These are phyloP conservation scores for Penicillium flavigenum DNA, from an alignment of 495 filamentous ascomycete genomes.

Conservation along the genomic window DNA sequence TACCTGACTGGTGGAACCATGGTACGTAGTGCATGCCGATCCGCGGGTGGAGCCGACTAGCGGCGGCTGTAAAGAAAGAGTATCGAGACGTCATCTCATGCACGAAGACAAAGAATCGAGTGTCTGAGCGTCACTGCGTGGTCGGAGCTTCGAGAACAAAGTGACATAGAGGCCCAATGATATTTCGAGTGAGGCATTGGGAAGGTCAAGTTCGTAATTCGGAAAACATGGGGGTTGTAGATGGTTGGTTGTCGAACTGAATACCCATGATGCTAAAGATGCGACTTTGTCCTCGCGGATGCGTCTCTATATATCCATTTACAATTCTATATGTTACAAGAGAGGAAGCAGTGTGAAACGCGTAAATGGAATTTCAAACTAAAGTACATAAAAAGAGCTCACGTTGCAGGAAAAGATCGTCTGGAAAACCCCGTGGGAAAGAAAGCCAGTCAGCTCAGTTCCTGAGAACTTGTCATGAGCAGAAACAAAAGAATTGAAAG, in stretches of 20 bases:
- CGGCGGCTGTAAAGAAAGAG: conserved; percentile 5
- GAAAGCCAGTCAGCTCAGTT: not conserved
- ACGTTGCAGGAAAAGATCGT: not conserved
- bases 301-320: not conserved
- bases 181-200: not conserved
- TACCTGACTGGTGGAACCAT: conserved; percentile 5
- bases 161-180: not conserved
- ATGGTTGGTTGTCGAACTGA: not conserved
- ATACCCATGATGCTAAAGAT: not conserved
- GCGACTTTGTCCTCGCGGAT: not conserved
- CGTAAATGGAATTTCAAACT: not conserved
- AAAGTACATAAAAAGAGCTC: not conserved
- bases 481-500: not conserved
- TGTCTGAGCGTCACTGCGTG: not conserved
- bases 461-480: not conserved
- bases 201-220: not conserved
- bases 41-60: conserved; percentile 4
- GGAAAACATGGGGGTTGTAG: not conserved
- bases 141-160: not conserved
- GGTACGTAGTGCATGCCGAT: not conserved
- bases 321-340: not conserved
- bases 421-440: not conserved
- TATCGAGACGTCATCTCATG: conserved; percentile 16
- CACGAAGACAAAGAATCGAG: not conserved
- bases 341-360: not conserved